A percentile compares a stretch with the other conserved stretches of the same genome.
Conservation (phyloP, 1,284 basidiomycete species). For the Chiua sp. region DNA sequence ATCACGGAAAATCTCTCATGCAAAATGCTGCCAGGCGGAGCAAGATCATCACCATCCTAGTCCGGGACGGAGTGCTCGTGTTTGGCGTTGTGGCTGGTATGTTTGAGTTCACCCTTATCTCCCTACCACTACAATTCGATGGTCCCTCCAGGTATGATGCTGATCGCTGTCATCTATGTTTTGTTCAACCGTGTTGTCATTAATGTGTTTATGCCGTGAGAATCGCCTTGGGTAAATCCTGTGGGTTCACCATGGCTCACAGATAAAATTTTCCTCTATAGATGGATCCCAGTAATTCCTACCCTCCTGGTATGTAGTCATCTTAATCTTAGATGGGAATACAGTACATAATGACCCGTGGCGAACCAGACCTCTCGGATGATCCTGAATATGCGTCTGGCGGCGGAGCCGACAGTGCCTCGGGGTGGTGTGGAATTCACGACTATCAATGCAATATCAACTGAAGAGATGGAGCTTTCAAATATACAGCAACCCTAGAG, state of each 20-base stretch:
- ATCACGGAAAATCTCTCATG: conserved; percentile 19
- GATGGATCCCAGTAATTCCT: conserved; percentile 20
- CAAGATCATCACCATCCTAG: conserved; percentile 17
- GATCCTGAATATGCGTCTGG: conserved; percentile 28
- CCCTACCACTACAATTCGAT: neutral
- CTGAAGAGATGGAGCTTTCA: neutral
- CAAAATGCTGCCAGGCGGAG: conserved; percentile 15
- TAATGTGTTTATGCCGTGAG: conserved; percentile 28
- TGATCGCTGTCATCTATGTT: conserved; percentile 8
- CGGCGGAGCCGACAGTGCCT: conserved; percentile 11
- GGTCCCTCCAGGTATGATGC: conserved; percentile 8
- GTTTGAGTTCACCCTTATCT: conserved; percentile 1
- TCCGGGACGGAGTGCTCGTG: conserved; percentile 25
- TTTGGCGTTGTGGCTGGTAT: conserved; percentile 13
- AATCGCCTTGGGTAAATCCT: neutral
- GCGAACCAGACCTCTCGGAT: conserved; percentile 23
- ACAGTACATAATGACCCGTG: neutral
- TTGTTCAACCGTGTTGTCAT: conserved; percentile 5
- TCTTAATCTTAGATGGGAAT: neutral
- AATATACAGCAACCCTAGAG: neutral
- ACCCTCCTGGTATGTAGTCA: conserved; percentile 20
- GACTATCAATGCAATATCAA: conserved; percentile 4
- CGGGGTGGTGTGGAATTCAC: conserved; percentile 15
- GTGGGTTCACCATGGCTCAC: neutral
- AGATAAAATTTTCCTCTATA: neutral